These are phyloP conservation scores for Silybum marianum DNA, from an alignment of 129 eudicot species.

Conservation along the genomic window DNA sequence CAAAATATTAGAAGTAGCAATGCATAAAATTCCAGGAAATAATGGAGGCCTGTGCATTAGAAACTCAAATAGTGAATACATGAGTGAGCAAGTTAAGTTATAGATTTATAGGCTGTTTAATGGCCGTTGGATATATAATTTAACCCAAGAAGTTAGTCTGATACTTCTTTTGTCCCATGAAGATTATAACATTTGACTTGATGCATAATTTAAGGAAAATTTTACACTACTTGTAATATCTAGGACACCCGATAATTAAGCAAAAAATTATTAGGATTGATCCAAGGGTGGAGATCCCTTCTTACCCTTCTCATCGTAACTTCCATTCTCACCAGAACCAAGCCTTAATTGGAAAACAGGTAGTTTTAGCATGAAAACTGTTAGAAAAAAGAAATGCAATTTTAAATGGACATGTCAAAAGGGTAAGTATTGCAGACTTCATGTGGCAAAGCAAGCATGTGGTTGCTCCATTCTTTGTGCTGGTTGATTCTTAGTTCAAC, in stretches of 20 bases:
- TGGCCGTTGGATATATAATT: background rate
- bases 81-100: background rate
- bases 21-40: background rate
- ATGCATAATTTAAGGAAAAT: background rate
- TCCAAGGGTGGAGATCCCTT: too few species aligned
- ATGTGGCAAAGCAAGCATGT: background rate
- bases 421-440: background rate
- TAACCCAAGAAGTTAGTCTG: background rate
- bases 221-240: too few species aligned
- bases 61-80: background rate
- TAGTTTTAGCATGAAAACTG: background rate
- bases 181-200: too few species aligned
- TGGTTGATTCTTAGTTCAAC: background rate
- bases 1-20: background rate
- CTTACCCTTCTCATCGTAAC: too few species aligned
- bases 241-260: background rate
- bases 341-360: too few species aligned
- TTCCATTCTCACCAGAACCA: too few species aligned
- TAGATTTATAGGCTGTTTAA: background rate
- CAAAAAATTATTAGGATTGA: background rate
- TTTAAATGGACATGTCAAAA: too few species aligned
- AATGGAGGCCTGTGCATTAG: background rate
- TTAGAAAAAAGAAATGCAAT: too few species aligned
- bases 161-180: background rate
- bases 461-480: background rate